phyloP scores from a whole-genome alignment of 495 filamentous ascomycete species.

The Astrothelium macrocarpum region DNA sequence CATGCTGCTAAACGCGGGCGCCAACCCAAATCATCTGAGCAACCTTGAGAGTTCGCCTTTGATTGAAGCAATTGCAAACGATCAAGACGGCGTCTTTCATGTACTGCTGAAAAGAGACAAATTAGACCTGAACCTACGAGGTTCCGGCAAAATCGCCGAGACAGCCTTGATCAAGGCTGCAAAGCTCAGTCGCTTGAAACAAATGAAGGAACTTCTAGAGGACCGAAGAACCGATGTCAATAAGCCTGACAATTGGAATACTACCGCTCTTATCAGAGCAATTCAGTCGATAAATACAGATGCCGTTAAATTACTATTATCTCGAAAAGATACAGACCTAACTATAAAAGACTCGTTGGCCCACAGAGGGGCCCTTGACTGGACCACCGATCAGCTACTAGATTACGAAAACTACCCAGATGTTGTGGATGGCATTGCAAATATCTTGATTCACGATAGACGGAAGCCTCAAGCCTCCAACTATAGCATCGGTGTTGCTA shows the following conservation, averaged over 20 bases:
- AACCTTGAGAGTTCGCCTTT: neutral
- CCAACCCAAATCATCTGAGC: neutral
- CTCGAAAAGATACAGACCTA: neutral
- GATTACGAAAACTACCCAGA: neutral
- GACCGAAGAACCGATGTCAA: neutral
- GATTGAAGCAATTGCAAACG: slow-evolving; percentile 1
- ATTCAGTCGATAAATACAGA: neutral
- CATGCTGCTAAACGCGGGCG: neutral
- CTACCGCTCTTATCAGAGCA: neutral
- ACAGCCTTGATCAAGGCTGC: neutral
- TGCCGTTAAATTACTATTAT: neutral
- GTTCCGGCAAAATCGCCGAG: neutral
- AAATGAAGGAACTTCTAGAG: neutral
- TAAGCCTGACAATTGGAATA: neutral
- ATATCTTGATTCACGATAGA: neutral
- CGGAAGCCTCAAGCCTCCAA: neutral
- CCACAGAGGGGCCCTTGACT: neutral
- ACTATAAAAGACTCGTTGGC: neutral
- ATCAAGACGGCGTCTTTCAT: neutral
- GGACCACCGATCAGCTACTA: neutral
- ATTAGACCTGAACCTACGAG: neutral
- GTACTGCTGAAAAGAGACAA: neutral
- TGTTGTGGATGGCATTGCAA: neutral
- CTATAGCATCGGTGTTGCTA: neutral
- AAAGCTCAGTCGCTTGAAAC: neutral